phyloP scores from a whole-genome alignment of 306 rosid species.

The Dryas drummondii region DNA sequence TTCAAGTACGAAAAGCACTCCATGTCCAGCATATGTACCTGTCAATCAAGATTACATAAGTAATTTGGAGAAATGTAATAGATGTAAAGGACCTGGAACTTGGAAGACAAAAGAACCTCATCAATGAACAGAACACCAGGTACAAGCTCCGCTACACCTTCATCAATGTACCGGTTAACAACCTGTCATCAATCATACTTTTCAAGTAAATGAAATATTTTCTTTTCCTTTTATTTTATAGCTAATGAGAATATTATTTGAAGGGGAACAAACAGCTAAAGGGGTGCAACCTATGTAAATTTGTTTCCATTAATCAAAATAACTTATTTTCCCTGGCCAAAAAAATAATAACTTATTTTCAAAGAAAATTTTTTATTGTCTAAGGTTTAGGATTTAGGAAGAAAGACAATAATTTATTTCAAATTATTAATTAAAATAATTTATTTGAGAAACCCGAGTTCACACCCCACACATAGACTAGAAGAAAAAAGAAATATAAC shows the following conservation, averaged over 20 bases:
- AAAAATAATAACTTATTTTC: too few species aligned
- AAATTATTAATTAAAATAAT: neutral
- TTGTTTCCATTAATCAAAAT: neutral
- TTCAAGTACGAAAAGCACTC: constrained; percentile 94
- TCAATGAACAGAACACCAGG: constrained; percentile 89
- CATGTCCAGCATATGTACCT: constrained; percentile 98
- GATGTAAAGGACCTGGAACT: neutral
- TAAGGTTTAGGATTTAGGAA: too few species aligned
- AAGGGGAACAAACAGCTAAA: neutral
- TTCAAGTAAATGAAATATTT: neutral
- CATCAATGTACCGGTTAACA: constrained; percentile 89
- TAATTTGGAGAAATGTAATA: constrained; percentile 14
- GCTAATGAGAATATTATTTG: neutral
- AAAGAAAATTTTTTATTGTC: too few species aligned
- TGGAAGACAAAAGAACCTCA: constrained; percentile 28
- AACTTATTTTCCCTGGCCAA: too few species aligned
- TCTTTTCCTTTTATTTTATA: neutral
- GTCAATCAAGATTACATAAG: constrained; percentile 28
- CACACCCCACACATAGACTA: neutral
- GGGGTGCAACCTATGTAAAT: neutral
- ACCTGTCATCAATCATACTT: constrained; percentile 51
- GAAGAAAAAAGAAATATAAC: neutral
- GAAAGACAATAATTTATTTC: neutral
- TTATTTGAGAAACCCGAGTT: neutral
- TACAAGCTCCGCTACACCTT: constrained; percentile 98